phyloP scores from a whole-genome alignment of 1,284 basidiomycete genomes.

The Anthracocystis setariae region DNA sequence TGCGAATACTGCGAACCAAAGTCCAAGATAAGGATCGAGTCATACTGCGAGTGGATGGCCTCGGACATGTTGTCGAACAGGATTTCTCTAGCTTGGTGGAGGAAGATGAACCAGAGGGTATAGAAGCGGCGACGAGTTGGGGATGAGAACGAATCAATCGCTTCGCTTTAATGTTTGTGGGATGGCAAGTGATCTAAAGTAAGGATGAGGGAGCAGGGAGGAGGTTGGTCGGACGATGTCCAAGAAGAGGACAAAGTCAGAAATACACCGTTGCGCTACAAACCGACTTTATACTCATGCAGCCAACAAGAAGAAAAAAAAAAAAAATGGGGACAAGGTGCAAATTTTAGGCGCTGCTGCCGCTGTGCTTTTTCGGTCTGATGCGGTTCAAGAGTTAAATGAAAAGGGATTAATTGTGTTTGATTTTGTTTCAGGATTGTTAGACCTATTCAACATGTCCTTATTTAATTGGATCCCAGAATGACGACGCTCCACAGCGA shows the following conservation, averaged over 20 bases:
- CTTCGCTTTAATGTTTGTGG: no score
- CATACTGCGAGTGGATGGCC: slow-evolving; percentile 91
- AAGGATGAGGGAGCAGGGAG: no score
- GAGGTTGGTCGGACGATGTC: slow-evolving; percentile 39
- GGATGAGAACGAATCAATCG: slow-evolving; percentile 3
- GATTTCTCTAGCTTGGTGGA: neutral
- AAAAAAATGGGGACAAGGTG: slow-evolving; percentile 1
- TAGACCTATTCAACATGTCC: no score
- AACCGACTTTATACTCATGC: slow-evolving; percentile 3
- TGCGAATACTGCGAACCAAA: slow-evolving; percentile 99
- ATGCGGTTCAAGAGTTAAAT: no score
- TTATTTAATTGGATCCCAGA: no score
- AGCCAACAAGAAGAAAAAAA: neutral
- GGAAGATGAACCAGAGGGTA: neutral
- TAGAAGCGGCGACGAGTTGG: slow-evolving; percentile 10
- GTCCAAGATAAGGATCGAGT: slow-evolving; percentile 95
- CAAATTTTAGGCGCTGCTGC: slow-evolving; percentile 18
- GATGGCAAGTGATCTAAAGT: slow-evolving; percentile 1
- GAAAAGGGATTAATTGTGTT: no score
- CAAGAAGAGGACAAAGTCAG: slow-evolving; percentile 38
- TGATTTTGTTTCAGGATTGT: no score
- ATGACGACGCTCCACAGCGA: no score
- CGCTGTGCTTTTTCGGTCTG: no score
- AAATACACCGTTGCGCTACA: neutral
- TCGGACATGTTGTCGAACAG: slow-evolving; percentile 57